These are phyloP conservation scores for Pseudogymnoascus sp. DNA, from an alignment of 2,329 filamentous ascomycete genomes.

Conservation along the genomic window DNA sequence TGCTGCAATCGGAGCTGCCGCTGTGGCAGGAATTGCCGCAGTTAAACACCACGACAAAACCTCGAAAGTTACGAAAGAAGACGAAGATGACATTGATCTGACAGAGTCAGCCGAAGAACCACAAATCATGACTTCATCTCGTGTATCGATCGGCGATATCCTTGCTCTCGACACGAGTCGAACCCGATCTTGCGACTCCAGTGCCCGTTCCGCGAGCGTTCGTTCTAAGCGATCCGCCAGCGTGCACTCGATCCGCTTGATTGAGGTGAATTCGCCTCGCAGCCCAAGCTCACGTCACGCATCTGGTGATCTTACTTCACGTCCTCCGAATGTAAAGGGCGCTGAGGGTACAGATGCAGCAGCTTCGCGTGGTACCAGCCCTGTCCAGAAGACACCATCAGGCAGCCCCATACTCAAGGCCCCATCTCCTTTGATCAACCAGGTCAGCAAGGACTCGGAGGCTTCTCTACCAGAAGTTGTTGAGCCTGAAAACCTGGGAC, in stretches of 20 bases:
- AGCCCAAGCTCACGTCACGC: conserved; percentile 16
- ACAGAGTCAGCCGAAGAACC: conserved; percentile 28
- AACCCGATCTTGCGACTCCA: conserved; percentile 11
- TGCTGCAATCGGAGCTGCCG: conserved; percentile 17
- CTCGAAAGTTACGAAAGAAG: conserved; percentile 14
- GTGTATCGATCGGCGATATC: conserved; percentile 26
- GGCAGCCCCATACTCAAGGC: not conserved
- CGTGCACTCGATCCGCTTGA: conserved; percentile 27
- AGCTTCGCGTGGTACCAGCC: not conserved
- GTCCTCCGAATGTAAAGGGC: not conserved
- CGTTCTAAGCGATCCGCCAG: conserved; percentile 21
- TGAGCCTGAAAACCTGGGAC: not conserved
- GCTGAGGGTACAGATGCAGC: not conserved
- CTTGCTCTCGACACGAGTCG: conserved; percentile 19
- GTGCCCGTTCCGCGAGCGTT: conserved; percentile 22
- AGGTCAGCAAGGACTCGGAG: not conserved
- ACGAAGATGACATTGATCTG: conserved; percentile 17
- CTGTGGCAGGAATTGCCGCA: conserved; percentile 18
- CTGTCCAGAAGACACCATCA: not conserved
- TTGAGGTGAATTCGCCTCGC: conserved; percentile 25
- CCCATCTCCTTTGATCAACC: not conserved
- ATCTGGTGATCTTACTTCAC: not conserved
- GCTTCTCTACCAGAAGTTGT: not conserved
- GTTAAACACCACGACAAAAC: conserved; percentile 19
- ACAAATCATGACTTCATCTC: conserved; percentile 30